These are phyloP conservation scores for Colletotrichum camelliae DNA, from an alignment of 2,329 filamentous ascomycete species.

Conservation along the genomic window DNA sequence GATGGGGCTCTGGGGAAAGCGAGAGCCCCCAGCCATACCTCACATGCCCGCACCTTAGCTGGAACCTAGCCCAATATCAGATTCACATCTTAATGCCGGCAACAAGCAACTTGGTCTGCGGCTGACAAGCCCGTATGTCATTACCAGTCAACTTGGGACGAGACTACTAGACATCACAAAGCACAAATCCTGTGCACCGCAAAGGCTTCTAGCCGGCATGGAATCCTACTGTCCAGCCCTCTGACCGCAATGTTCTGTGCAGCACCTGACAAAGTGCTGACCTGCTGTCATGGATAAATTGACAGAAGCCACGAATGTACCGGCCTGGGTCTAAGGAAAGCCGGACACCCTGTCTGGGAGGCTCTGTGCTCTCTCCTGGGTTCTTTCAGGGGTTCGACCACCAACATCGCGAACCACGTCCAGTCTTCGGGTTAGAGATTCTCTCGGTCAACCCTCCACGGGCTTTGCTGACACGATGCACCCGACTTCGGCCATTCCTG, in stretches of 20 bases:
- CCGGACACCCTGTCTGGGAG: not conserved
- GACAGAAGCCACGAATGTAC: constrained; percentile 10
- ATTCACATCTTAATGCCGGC: not conserved
- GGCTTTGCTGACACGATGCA: not conserved
- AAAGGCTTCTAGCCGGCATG: not conserved
- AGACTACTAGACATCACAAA: not conserved
- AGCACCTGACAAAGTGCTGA: not conserved
- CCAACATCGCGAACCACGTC: not conserved
- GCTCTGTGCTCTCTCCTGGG: not conserved
- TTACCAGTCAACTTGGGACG: not conserved
- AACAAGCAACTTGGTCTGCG: not conserved
- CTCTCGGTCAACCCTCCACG: not conserved
- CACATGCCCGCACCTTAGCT: not conserved
- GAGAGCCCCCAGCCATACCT: not conserved
- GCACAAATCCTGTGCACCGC: not conserved
- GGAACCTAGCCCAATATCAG: not conserved
- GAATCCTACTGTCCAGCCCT: not conserved
- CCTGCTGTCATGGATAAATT: constrained; percentile 9
- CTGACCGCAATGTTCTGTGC: not conserved
- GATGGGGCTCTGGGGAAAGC: not conserved
- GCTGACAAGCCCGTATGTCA: not conserved
- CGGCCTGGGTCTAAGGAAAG: not conserved
- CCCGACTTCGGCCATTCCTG: not conserved
- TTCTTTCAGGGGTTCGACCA: not conserved
- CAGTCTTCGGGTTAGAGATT: not conserved